Percentiles rank a stretch among this genome's conserved stretches.
These are phyloP conservation scores for Mucor saturninus DNA, from an alignment of 371 early-diverging fungal genomes.

Conservation along the genomic window DNA sequence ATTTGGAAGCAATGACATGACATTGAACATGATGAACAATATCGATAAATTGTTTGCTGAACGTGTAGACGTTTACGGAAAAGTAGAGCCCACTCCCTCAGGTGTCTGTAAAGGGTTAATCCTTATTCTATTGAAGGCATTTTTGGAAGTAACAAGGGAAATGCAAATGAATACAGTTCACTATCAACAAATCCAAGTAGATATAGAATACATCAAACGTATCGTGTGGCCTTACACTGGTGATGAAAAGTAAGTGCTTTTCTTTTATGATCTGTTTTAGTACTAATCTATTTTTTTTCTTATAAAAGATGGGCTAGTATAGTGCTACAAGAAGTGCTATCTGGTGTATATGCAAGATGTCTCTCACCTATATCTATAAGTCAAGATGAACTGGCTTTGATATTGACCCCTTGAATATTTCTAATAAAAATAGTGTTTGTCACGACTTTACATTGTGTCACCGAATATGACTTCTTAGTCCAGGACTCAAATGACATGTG, in stretches of 20 bases:
- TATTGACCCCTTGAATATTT: slow-evolving; percentile 9
- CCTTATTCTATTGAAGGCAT: slow-evolving; percentile 65
- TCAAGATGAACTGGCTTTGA: slow-evolving; percentile 25
- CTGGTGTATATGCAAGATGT: slow-evolving; percentile 51
- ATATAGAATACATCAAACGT: slow-evolving; percentile 60
- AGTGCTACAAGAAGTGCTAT: slow-evolving; percentile 61
- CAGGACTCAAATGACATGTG: no score
- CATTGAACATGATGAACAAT: slow-evolving; percentile 57
- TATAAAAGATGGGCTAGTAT: slow-evolving; percentile 46
- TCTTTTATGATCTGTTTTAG: neutral
- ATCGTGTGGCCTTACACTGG: slow-evolving; percentile 49
- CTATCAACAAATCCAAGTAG: slow-evolving; percentile 67
- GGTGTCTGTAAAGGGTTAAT: slow-evolving; percentile 60
- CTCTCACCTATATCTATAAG: slow-evolving; percentile 13
- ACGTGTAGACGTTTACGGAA: slow-evolving; percentile 64
- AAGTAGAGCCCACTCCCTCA: slow-evolving; percentile 58
- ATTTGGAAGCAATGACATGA: slow-evolving; percentile 29
- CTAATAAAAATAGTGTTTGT: neutral
- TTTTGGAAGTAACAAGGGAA: slow-evolving; percentile 59
- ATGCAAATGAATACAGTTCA: slow-evolving; percentile 46
- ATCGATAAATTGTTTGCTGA: slow-evolving; percentile 77
- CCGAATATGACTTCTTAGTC: no score
- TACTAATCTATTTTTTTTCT: neutral
- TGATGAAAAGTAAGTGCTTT: slow-evolving; percentile 45
- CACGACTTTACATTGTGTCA: no score